Conservation (phyloP, 306 rosid species). For the Hippophae gyantsensis region DNA sequence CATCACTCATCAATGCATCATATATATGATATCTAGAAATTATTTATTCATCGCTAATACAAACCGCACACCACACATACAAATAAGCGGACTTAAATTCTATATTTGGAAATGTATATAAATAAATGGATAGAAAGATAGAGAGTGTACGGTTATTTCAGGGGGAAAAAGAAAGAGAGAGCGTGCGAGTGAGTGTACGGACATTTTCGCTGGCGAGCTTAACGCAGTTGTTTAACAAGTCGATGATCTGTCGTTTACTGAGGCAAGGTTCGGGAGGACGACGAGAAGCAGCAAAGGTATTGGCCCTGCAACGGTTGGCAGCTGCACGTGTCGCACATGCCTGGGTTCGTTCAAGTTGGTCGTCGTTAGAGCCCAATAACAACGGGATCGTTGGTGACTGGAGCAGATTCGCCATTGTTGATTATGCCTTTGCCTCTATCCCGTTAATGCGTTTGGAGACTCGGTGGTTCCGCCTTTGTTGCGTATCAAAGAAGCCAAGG, state of each 20-base stretch:
- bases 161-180: neutral
- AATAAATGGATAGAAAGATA: no score
- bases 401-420: constrained; percentile 46
- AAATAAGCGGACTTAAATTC: no score
- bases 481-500: no score
- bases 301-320: constrained; percentile 53
- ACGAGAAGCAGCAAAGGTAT: constrained; percentile 13
- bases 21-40: no score
- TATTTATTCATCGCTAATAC: no score
- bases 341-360: constrained; percentile 78
- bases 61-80: no score
- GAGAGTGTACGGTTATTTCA: no score
- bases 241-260: constrained; percentile 73
- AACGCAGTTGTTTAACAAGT: constrained; percentile 83
- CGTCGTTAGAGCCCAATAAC: constrained; percentile 76
- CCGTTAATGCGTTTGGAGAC: constrained; percentile 31
- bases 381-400: constrained; percentile 88
- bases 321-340: constrained; percentile 94
- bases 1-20: no score
- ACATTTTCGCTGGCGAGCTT: constrained; percentile 99
- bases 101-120: no score
- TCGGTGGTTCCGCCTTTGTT: no score
- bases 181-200: neutral
- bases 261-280: constrained; percentile 43
- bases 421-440: constrained; percentile 38